Percentiles rank a stretch among this genome's conserved stretches.
phyloP scores from a whole-genome alignment of 345 rosid genomes.

The Eucalyptus melliodora region DNA sequence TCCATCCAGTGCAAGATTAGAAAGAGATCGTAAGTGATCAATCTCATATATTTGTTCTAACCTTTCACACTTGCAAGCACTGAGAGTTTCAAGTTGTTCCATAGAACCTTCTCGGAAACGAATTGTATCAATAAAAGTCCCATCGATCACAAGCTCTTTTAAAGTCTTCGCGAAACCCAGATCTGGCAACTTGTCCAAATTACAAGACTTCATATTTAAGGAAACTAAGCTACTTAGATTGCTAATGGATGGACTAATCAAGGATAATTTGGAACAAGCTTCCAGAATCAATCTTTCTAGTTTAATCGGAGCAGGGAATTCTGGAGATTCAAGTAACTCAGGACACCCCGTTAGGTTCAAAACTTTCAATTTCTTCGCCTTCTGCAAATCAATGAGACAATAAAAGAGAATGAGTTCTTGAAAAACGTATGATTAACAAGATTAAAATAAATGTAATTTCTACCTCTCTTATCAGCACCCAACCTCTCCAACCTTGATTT shows the following conservation, averaged over 20 bases:
- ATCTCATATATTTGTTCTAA: neutral
- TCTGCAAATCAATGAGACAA: neutral
- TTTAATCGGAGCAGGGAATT: neutral
- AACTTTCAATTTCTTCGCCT: neutral
- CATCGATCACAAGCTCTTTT: neutral
- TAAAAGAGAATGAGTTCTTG: neutral
- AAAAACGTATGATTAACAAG: neutral
- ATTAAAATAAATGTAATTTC: neutral
- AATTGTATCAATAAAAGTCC: neutral
- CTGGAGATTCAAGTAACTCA: neutral
- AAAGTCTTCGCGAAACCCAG: neutral
- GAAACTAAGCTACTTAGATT: neutral
- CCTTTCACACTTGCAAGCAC: neutral
- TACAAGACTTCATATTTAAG: neutral
- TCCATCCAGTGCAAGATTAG: neutral
- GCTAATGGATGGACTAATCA: neutral
- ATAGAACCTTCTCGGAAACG: neutral
- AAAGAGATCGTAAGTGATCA: neutral
- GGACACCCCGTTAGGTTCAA: neutral
- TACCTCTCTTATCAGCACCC: neutral
- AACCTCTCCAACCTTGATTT: neutral
- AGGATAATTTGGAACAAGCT: neutral
- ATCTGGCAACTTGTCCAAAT: neutral
- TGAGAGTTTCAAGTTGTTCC: neutral
- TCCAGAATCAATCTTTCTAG: neutral